phyloP scores from a whole-genome alignment of 1,284 basidiomycete genomes.

The Puccinia novopanici region DNA sequence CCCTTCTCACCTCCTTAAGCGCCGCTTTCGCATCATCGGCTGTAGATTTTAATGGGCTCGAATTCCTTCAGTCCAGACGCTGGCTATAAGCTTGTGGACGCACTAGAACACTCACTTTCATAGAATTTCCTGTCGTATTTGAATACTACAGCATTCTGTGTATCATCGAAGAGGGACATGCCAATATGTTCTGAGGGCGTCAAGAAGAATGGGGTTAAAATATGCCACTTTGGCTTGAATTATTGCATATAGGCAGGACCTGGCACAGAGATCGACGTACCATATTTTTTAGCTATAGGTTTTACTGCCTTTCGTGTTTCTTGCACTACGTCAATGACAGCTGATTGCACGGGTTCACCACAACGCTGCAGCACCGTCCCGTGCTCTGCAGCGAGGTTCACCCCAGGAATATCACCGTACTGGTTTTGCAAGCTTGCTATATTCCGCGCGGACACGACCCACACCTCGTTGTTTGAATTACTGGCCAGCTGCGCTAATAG shows the following conservation, averaged over 20 bases:
- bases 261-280: neutral
- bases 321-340: neutral
- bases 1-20: neutral
- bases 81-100: neutral
- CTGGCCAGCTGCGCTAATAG: neutral
- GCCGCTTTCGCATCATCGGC: too few relatives aligned
- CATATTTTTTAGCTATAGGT: neutral
- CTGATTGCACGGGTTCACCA: neutral
- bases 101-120: neutral
- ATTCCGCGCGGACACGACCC: neutral
- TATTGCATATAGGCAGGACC: neutral
- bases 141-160: neutral
- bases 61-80: neutral
- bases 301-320: neutral
- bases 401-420: neutral
- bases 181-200: neutral
- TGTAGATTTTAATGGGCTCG: too few relatives aligned
- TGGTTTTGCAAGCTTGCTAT: neutral
- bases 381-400: slow-evolving; percentile 1
- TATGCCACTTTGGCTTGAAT: neutral
- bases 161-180: neutral
- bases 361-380: neutral
- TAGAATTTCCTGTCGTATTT: neutral
- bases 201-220: neutral
- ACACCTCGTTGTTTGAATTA: neutral